Conservation (phyloP, 148 eudicot genomes). For the Euryodendron excelsum region DNA sequence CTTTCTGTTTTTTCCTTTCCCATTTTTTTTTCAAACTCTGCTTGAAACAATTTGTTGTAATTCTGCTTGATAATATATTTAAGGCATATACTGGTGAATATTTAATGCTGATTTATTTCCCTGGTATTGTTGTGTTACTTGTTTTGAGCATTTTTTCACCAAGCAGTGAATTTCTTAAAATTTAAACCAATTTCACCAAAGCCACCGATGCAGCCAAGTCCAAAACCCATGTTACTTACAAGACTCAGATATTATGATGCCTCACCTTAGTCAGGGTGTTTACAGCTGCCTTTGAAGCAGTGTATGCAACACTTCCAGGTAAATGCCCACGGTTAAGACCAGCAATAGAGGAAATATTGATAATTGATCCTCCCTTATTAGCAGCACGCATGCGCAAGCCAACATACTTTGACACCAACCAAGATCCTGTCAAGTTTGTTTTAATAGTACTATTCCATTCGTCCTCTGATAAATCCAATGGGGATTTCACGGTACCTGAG, state of each 20-base stretch:
- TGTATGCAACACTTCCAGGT: constrained; percentile 36
- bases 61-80: too few species aligned
- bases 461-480: constrained; percentile 30
- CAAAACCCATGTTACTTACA: neutral
- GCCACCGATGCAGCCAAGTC: neutral
- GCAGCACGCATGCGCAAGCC: constrained; percentile 36
- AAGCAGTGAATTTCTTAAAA: too few species aligned
- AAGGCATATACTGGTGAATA: too few species aligned
- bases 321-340: constrained; percentile 40
- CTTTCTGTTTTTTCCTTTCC: too few species aligned
- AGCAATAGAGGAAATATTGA: constrained; percentile 42
- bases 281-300: constrained; percentile 38
- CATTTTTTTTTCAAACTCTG: too few species aligned
- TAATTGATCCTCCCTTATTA: constrained; percentile 35
- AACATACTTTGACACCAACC: constrained; percentile 49
- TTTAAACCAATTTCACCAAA: neutral
- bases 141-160: too few species aligned
- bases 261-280: constrained; percentile 41
- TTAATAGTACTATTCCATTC: constrained; percentile 34
- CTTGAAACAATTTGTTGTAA: too few species aligned
- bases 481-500: constrained; percentile 28
- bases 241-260: too few species aligned
- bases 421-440: constrained; percentile 40
- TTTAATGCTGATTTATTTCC: too few species aligned
- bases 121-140: too few species aligned